Base-by-base conservation (phyloP, 768 basidiomycete genomes). In the Mycena sanguinolenta region DNA sequence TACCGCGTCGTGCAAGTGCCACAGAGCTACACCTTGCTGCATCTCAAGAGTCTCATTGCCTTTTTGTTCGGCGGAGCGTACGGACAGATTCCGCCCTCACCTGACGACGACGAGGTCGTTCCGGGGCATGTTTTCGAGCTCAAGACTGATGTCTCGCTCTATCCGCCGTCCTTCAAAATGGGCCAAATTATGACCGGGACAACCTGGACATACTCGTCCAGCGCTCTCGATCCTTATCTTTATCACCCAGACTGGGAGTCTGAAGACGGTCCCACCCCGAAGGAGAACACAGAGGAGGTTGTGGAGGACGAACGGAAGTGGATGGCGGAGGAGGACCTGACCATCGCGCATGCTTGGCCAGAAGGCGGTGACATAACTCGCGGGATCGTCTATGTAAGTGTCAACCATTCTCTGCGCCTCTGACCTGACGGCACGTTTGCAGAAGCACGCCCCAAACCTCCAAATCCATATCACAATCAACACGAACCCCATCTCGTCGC, bases 1-100 rank as follows among this genome's bases (percentile, higher is more conserved):
- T 88, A 89, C 74, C 87, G 92, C 42, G 80, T 93, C 61, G 88
- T 89, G 6, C 92, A 92, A 71, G 90, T 92, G 10, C 92, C 92
- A 0, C 81, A 89, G 30, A 91, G 85, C 75, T 93, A 92, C 76
- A 91, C 90, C 0, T 90, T 94, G 72, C 82, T 86, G 0, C 91
- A 91, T 74, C 81, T 94, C 6, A 87, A 88, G 46, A 85, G 84
- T 54, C 85, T 94, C 55, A 83, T 93, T 32, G 80, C 85, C 9
- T 94, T 88, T 75, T 78, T 92, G 7, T 93, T 92, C 72, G 84
- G 82, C 54, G 82, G 73, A 73, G 46, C 71, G 39, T 65, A 75
- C 55, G 74, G 71, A 10, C 67, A 72, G 44, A 16, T 46, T 2
- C 66, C 61, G 30, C 63, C 63, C 19, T 59, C 66, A 50, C 28